Evolutionary conservation across 768 basidiomycete species (phyloP).

Genomic region (Russula sp.): DNA sequence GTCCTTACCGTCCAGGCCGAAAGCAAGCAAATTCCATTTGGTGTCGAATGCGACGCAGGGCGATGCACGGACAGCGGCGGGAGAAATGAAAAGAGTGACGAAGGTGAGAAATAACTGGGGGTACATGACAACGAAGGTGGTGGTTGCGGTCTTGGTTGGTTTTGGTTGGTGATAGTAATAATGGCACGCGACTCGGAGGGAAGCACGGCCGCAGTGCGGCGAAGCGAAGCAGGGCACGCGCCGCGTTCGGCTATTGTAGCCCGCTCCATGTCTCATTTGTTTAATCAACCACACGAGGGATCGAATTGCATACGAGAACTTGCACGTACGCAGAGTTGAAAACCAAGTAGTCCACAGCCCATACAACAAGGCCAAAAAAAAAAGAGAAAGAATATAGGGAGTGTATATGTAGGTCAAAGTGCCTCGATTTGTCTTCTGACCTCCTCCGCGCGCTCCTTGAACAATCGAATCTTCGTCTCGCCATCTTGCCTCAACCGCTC

Average conservation of each 20-base stretch:
- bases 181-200: background rate
- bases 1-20: conserved; percentile 80
- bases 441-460: conserved; percentile 40
- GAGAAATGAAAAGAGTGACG: conserved; percentile 48
- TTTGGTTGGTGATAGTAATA: background rate
- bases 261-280: too few relatives aligned
- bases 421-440: conserved; percentile 33
- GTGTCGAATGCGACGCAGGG: conserved; percentile 78
- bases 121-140: conserved; percentile 30
- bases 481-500: conserved; percentile 52
- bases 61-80: conserved; percentile 34
- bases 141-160: background rate
- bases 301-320: background rate
- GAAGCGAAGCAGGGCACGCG: background rate
- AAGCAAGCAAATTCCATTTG: conserved; percentile 78
- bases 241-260: background rate
- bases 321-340: background rate
- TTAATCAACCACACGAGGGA: too few relatives aligned
- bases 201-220: background rate
- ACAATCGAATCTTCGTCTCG: conserved; percentile 42
- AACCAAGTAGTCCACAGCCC: background rate
- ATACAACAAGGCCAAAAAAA: background rate
- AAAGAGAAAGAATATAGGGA: background rate
- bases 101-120: conserved; percentile 33
- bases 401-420: conserved; percentile 17